Percentiles rank a stretch among this genome's conserved stretches.
Evolutionary conservation across 2,329 filamentous ascomycete genomes (phyloP).

Genomic region (Scopulariopsis brevicaulis): DNA sequence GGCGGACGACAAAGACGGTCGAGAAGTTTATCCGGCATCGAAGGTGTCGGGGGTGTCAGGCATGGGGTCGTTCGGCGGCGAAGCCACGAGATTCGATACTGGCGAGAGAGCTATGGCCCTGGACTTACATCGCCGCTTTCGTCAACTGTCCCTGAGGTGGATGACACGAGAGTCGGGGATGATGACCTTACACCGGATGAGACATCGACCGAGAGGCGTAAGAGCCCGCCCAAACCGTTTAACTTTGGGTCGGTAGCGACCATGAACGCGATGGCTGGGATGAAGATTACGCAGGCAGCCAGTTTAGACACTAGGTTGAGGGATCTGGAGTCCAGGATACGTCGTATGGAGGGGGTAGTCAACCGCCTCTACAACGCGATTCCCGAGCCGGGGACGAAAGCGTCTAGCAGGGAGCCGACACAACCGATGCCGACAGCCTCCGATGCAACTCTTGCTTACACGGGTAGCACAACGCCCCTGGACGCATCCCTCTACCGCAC

Average conservation of each 20-base stretch:
- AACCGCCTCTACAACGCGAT: constrained; percentile 35
- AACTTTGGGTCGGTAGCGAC: constrained; percentile 36
- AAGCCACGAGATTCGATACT: constrained; percentile 53
- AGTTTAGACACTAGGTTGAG: constrained; percentile 41
- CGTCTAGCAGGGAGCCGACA: neutral
- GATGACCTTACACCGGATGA: constrained; percentile 20
- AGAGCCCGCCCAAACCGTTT: constrained; percentile 37
- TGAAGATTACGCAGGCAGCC: constrained; percentile 46
- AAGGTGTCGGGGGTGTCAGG: constrained; percentile 20
- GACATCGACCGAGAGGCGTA: constrained; percentile 18
- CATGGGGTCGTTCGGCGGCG: constrained; percentile 31
- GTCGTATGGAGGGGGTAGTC: constrained; percentile 40
- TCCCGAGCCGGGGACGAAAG: constrained; percentile 24
- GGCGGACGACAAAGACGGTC: constrained; percentile 40
- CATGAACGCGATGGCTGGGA: constrained; percentile 34
- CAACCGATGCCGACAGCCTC: neutral
- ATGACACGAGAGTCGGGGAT: constrained; percentile 16
- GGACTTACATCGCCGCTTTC: constrained; percentile 39
- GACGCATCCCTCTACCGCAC: neutral
- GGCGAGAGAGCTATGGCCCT: constrained; percentile 48
- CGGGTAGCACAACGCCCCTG: neutral
- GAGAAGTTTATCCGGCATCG: constrained; percentile 45
- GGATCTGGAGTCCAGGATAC: constrained; percentile 37
- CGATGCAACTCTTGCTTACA: neutral
- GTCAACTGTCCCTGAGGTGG: constrained; percentile 27